These are phyloP conservation scores for Globisporangium uncinulatum DNA, from an alignment of 352 stramenopile genomes.

Conservation along the genomic window DNA sequence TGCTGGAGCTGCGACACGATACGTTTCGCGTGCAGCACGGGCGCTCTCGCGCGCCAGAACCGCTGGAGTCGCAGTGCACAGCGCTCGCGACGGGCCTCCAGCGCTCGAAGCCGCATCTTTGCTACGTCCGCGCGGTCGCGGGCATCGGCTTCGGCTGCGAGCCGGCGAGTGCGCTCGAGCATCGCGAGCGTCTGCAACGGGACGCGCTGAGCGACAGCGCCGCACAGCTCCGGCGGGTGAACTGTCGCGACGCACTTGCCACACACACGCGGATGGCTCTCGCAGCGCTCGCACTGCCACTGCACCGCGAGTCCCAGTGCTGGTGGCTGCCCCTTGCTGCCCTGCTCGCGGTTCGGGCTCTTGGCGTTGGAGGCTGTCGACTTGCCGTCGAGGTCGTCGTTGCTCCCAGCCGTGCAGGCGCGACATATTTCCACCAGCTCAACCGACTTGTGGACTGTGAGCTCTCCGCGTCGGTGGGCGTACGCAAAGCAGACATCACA, in stretches of 20 bases:
- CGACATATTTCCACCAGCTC: constrained; percentile 42
- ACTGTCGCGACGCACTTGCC: constrained; percentile 26
- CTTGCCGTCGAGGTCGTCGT: constrained; percentile 5
- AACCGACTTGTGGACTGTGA: constrained; percentile 34
- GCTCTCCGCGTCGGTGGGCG: constrained; percentile 33
- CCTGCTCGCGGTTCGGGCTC: background rate
- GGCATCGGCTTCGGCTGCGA: constrained; percentile 31
- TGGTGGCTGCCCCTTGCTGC: constrained; percentile 1
- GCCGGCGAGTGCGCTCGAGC: constrained; percentile 25
- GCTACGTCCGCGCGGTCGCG: constrained; percentile 41
- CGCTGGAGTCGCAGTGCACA: constrained; percentile 34
- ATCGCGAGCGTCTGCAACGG: constrained; percentile 35
- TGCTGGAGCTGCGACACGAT: constrained; percentile 14
- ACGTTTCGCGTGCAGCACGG: constrained; percentile 28
- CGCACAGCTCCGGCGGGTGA: constrained; percentile 44
- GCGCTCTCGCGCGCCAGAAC: constrained; percentile 39
- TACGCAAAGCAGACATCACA: constrained; percentile 69
- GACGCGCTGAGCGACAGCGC: constrained; percentile 20
- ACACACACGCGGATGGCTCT: constrained; percentile 30
- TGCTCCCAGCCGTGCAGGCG: constrained; percentile 20
- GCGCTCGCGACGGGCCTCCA: constrained; percentile 21
- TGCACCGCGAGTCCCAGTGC: constrained; percentile 28
- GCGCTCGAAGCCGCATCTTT: constrained; percentile 26
- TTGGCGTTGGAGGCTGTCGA: constrained; percentile 1
- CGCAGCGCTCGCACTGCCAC: constrained; percentile 33